Conservation (phyloP, 2,329 filamentous ascomycete species). For the Nannizzia gypsea region DNA sequence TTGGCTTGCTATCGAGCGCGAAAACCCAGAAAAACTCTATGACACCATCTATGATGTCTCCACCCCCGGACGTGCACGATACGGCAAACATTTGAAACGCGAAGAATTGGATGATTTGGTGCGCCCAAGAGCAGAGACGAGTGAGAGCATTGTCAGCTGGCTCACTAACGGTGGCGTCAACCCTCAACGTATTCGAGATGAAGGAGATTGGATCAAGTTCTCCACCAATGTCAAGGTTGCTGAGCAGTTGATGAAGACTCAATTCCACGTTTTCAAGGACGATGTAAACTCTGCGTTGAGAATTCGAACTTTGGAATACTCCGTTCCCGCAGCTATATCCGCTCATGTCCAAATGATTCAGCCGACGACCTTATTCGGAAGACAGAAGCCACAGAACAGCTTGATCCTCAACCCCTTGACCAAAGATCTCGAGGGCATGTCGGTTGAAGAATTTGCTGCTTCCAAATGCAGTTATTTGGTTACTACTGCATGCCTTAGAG, state of each 20-base stretch:
- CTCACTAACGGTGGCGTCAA: constrained; percentile 41
- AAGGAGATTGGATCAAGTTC: constrained; percentile 51
- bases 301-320: constrained; percentile 49
- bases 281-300: constrained; percentile 20
- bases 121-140: constrained; percentile 41
- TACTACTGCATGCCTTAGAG: constrained; percentile 40
- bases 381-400: constrained; percentile 5
- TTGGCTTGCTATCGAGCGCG: constrained; percentile 40
- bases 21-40: constrained; percentile 43
- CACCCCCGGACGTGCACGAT: constrained; percentile 46
- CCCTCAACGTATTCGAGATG: constrained; percentile 36
- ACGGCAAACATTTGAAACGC: constrained; percentile 52
- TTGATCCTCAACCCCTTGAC: constrained; percentile 28
- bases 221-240: constrained; percentile 7
- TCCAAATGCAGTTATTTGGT: constrained; percentile 12
- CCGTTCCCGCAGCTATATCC: constrained; percentile 45
- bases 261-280: constrained; percentile 9
- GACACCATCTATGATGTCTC: constrained; percentile 50
- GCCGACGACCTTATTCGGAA: constrained; percentile 52
- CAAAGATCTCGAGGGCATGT: constrained; percentile 28
- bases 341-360: constrained; percentile 51
- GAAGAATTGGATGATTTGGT: constrained; percentile 46
- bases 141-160: constrained; percentile 44
- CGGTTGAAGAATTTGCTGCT: constrained; percentile 10
- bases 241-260: constrained; percentile 9